Evolutionary conservation across 441 rosid species (phyloP).

Genomic region (Adansonia rubrostipa): DNA sequence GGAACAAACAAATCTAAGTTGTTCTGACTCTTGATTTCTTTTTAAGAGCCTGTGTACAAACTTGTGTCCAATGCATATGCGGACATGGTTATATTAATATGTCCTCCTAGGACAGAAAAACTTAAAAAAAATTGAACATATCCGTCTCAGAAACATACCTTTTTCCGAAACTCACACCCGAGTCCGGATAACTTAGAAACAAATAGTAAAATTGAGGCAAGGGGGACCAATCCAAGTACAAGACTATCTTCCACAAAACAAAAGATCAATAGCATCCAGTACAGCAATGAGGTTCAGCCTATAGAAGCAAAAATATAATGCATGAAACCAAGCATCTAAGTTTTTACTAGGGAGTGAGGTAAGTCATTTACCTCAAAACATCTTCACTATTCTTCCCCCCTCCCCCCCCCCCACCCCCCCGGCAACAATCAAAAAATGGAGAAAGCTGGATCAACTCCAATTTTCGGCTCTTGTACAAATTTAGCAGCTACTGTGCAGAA

Average conservation of each 20-base stretch:
- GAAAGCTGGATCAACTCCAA: not conserved
- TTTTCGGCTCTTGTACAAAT: not conserved
- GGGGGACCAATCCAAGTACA: not conserved
- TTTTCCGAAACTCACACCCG: too few relatives aligned
- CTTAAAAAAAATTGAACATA: too few relatives aligned
- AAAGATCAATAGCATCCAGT: not conserved
- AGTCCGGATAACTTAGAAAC: not conserved
- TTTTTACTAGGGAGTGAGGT: not conserved
- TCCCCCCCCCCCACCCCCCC: not conserved
- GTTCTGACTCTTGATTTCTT: too few relatives aligned
- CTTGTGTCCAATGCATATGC: too few relatives aligned
- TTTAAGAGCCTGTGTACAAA: too few relatives aligned
- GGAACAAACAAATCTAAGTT: not conserved
- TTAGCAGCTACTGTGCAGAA: not conserved
- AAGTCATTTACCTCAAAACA: not conserved
- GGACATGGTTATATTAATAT: too few relatives aligned
- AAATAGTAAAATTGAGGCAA: not conserved
- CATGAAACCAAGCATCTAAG: not conserved
- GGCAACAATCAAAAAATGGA: not conserved
- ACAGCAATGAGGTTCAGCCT: not conserved
- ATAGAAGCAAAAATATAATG: conserved; percentile 1
- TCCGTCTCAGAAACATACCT: too few relatives aligned
- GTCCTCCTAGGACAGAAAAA: too few relatives aligned
- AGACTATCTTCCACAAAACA: not conserved
- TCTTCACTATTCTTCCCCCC: not conserved